phyloP scores from a whole-genome alignment of 352 stramenopile species.

The Globisporangium paddicum region DNA sequence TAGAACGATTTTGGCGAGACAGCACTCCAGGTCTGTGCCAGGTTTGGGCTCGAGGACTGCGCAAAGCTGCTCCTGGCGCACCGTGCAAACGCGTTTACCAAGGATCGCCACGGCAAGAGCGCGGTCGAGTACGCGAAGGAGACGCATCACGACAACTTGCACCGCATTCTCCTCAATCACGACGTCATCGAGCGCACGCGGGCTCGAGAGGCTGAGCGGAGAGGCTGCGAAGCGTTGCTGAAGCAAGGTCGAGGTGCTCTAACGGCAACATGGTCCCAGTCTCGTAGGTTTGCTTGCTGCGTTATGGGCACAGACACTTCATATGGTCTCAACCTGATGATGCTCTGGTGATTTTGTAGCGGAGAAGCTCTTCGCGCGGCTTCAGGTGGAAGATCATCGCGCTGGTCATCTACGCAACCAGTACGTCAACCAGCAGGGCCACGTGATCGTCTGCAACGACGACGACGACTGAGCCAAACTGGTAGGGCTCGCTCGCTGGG shows the following conservation, averaged over 20 bases:
- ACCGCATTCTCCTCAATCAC: slow-evolving; percentile 39
- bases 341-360: slow-evolving; percentile 20
- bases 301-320: background rate
- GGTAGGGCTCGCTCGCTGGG: background rate
- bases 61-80: slow-evolving; percentile 46
- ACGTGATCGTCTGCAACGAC: slow-evolving; percentile 46
- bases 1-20: slow-evolving; percentile 70
- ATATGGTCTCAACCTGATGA: background rate
- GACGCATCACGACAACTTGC: slow-evolving; percentile 24
- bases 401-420: slow-evolving; percentile 54
- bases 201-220: slow-evolving; percentile 26
- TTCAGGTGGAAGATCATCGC: slow-evolving; percentile 43
- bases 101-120: slow-evolving; percentile 36
- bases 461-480: slow-evolving; percentile 9
- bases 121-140: slow-evolving; percentile 39
- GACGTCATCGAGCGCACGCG: slow-evolving; percentile 33
- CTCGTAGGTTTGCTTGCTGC: slow-evolving; percentile 23
- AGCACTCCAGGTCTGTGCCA: slow-evolving; percentile 45
- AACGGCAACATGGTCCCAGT: slow-evolving; percentile 44
- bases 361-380: slow-evolving; percentile 33
- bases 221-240: slow-evolving; percentile 22
- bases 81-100: slow-evolving; percentile 23
- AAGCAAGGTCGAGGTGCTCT: slow-evolving; percentile 36
- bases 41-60: slow-evolving; percentile 48
- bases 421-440: slow-evolving; percentile 43